Evolutionary conservation across 164 flowering plant genomes (phyloP), one percentile per base, ranked within the genome.

Genomic region (Vitis cinerea): DNA sequence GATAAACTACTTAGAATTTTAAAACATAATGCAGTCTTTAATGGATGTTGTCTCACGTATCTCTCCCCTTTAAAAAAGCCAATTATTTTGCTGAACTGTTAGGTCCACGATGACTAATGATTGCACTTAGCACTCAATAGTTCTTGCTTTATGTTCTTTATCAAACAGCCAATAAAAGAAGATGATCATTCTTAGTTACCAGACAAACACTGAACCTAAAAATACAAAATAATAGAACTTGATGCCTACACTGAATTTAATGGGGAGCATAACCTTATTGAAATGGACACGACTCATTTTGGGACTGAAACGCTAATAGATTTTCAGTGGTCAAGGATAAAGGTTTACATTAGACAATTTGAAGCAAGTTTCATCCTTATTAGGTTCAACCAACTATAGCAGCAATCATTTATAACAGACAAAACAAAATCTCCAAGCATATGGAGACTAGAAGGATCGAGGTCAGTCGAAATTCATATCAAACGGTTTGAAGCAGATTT

Each of bases 1-100:
- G 29, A 57, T n/a, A 10, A 3, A 16, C 16, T 57, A 19, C 44
- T 37, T 3, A 37, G 44, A 37, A 37, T 37, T 37, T 37, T 37
- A 37, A 2, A 16, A 9, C 2, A 16, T 57, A 9, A 16, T 57
- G 19, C n/a, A 13, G 11, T 57, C 65, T 52, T 2, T 52, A 47
- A 62, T 54, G 65, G 31, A 37, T 30, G 11, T 60, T 15, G 13
- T 66, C 55, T 19, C 12, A 9, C 62, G 63, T 63, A 70, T 63
- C 67, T 29, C 52, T 37, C 44, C 14, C 51, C 74, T 66, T 72
- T 66, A 9, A 14, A 64, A 10, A 60, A 66, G 63, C 75, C 66
- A 66, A 72, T 72, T 47, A 56, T 15, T 64, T 58, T 37, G 23
- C 11, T 49, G 10, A 23, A 53, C 52, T 37, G 47, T 12, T 54